Evolutionary conservation across 768 basidiomycete genomes (phyloP).

Genomic region (Lactifluus pinguis): DNA sequence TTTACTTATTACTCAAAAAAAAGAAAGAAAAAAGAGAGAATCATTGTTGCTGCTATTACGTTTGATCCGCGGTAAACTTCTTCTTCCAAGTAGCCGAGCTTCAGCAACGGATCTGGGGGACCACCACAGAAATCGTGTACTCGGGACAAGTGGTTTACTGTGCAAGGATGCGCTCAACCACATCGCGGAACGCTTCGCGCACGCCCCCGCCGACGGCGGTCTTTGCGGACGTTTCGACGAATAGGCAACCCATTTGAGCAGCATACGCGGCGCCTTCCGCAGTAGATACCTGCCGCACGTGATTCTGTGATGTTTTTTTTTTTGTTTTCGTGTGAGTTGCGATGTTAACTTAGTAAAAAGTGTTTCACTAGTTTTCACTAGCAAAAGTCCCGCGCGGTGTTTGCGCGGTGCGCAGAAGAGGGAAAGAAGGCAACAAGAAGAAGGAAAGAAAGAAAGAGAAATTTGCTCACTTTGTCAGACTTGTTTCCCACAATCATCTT

Average conservation of each 20-base stretch:
- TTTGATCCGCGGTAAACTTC: too few relatives aligned
- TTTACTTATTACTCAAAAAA: too few relatives aligned
- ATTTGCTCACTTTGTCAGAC: slow-evolving; percentile 70
- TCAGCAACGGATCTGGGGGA: slow-evolving; percentile 22
- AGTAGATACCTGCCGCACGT: slow-evolving; percentile 74
- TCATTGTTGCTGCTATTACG: too few relatives aligned
- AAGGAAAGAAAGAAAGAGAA: not conserved
- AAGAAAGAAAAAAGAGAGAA: too few relatives aligned
- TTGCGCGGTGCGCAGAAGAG: too few relatives aligned
- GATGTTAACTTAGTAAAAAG: too few relatives aligned
- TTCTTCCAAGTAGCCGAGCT: slow-evolving; percentile 12
- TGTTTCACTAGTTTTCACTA: too few relatives aligned
- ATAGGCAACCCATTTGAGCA: slow-evolving; percentile 69
- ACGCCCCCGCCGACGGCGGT: slow-evolving; percentile 82
- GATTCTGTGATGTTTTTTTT: slow-evolving; percentile 45
- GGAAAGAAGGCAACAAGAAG: not conserved
- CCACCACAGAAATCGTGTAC: slow-evolving; percentile 49
- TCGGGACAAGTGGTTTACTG: too few relatives aligned
- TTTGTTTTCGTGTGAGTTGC: not conserved
- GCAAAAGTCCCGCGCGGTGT: too few relatives aligned
- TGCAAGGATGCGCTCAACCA: slow-evolving; percentile 64
- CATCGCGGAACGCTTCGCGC: slow-evolving; percentile 60
- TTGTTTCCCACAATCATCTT: slow-evolving; percentile 95
- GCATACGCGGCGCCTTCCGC: slow-evolving; percentile 77
- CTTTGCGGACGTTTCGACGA: slow-evolving; percentile 90